Evolutionary conservation across 1,284 basidiomycete species (phyloP), one percentile per base, ranked within the genome.

Genomic region (Anthracocystis panici-leucophaei): DNA sequence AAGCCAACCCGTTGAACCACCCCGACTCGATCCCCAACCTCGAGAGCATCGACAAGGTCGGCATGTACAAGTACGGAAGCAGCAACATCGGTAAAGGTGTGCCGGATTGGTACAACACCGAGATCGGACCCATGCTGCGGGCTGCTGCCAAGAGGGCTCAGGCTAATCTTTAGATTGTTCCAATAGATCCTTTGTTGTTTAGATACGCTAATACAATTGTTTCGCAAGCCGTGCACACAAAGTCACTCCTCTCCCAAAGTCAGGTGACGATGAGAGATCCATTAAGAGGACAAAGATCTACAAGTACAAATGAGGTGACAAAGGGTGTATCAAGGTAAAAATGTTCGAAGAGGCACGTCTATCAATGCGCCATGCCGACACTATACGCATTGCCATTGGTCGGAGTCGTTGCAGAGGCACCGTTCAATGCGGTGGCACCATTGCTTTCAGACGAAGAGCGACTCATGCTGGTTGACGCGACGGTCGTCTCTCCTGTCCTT

Each of bases 1-100:
- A 91, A 81, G 82, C 81, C 2, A 91, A 92, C 65, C 91, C 91
- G 1, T 81, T 92, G 55, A 92, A 92, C 80, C 84, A 87, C 66
- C 63, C 73, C 10, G 63, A 61, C 20, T 44, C 57, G 0, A 44
- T 67, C 1, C 67, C 72, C 6, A 49, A 54, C 18, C 44, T 70
- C 27, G 64, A 65, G 20, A 27, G 18, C 25, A 62, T 74, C 55
- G 78, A 78, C 55, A 57, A 77, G 58, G 66, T 71, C 31, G 76
- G 80, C 20, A 38, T 64, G 2, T 78, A 78, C 65, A 65, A 66
- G 57, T 79, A 80, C 57, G 78, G 78, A 10, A 48, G 45, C 27
- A 14, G 16, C 16, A 61, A 74, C 57, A 69, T 65, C 45, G 81
- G 81, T 14, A 82, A 80, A 46, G 65, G 75, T 46, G 76, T 82